phyloP scores from a whole-genome alignment of 768 basidiomycete genomes.

The Dictyophora rubrovolvata region DNA sequence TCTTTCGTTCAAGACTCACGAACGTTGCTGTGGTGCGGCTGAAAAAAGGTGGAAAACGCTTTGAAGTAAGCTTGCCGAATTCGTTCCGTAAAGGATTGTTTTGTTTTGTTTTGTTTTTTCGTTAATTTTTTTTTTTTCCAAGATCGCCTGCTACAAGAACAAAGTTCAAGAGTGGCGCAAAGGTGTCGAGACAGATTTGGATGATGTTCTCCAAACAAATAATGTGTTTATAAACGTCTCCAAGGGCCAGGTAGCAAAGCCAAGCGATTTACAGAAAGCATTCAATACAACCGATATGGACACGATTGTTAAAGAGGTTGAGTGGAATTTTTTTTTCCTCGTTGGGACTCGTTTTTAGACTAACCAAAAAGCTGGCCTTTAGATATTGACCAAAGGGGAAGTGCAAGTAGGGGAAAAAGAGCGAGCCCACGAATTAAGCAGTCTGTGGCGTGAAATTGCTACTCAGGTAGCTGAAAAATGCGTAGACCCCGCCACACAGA shows the following conservation, averaged over 20 bases:
- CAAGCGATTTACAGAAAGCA: slow-evolving; percentile 82
- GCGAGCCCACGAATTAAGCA: slow-evolving; percentile 77
- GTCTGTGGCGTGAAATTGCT: slow-evolving; percentile 81
- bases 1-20: slow-evolving; percentile 55
- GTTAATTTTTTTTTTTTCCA: background rate
- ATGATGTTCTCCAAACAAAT: slow-evolving; percentile 93
- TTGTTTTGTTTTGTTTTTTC: background rate
- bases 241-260: slow-evolving; percentile 88
- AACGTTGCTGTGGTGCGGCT: slow-evolving; percentile 94
- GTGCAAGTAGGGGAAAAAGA: slow-evolving; percentile 97
- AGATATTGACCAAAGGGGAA: slow-evolving; percentile 96
- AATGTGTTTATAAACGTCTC: slow-evolving; percentile 95
- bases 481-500: slow-evolving; percentile 83
- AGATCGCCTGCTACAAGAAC: slow-evolving; percentile 99
- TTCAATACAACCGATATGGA: slow-evolving; percentile 69
- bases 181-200: slow-evolving; percentile 87
- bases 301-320: slow-evolving; percentile 74
- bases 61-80: slow-evolving; percentile 60
- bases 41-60: slow-evolving; percentile 95
- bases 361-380: background rate
- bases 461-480: slow-evolving; percentile 93
- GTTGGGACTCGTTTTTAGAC: background rate
- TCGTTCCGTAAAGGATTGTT: background rate
- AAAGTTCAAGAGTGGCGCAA: slow-evolving; percentile 96
- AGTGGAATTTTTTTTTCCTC: slow-evolving; percentile 6